Percentiles rank a stretch among this genome's conserved stretches.
These are phyloP conservation scores for Boechera stricta DNA, from an alignment of 345 rosid species.

Conservation along the genomic window DNA sequence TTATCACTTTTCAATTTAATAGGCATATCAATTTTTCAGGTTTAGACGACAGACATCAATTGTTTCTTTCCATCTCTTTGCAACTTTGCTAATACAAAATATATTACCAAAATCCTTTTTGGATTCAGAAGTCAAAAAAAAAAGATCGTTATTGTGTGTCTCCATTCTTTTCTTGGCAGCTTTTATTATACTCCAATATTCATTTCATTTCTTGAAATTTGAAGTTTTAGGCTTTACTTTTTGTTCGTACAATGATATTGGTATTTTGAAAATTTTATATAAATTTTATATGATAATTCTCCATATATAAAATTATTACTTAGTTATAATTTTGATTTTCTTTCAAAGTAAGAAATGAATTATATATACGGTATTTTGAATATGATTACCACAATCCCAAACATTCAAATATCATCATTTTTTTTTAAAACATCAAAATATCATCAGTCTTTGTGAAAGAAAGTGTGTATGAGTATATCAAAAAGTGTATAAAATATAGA, in stretches of 20 bases:
- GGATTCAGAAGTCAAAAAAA: too few species aligned
- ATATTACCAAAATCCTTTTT: too few species aligned
- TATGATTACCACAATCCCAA: neutral
- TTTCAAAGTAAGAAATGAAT: too few species aligned
- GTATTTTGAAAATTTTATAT: neutral
- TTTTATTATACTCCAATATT: too few species aligned
- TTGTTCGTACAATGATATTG: neutral
- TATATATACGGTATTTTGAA: too few species aligned
- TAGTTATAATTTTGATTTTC: too few species aligned
- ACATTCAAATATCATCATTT: neutral
- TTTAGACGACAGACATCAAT: neutral
- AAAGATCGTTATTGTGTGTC: too few species aligned
- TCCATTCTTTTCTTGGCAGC: too few species aligned
- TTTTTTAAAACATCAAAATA: too few species aligned
- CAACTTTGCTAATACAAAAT: neutral
- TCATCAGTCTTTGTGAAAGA: neutral
- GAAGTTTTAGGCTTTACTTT: neutral
- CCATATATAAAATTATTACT: neutral
- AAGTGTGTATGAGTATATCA: neutral
- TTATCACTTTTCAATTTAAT: slow-evolving; percentile 9
- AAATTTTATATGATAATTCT: neutral
- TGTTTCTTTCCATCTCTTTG: neutral
- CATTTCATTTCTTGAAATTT: neutral
- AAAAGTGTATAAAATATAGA: neutral
- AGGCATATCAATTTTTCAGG: neutral